Evolutionary conservation across 2,329 filamentous ascomycete species (phyloP).

Genomic region (Ophiocordyceps robertsii): DNA sequence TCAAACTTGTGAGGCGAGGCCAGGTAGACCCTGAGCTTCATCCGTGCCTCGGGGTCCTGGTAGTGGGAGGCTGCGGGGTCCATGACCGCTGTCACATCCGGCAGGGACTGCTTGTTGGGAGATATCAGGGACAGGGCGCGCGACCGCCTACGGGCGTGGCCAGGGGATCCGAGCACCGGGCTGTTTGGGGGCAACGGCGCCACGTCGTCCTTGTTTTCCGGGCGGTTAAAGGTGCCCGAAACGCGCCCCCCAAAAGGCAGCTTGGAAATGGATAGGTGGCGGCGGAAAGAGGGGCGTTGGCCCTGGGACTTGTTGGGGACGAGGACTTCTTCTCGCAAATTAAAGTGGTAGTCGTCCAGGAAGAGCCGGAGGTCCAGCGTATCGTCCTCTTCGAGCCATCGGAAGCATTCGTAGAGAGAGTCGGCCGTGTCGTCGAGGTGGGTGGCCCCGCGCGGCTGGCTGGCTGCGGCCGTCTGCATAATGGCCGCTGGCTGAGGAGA

Average conservation of each 20-base stretch:
- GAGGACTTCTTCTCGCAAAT: constrained; percentile 38
- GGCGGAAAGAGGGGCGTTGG: constrained; percentile 49
- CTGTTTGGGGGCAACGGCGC: constrained; percentile 12
- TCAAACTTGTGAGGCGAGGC: constrained; percentile 91
- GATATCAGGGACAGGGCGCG: constrained; percentile 40
- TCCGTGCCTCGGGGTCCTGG: constrained; percentile 75
- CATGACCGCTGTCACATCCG: constrained; percentile 23
- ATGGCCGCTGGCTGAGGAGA: constrained; percentile 3
- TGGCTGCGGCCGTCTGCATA: constrained; percentile 11
- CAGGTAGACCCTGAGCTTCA: constrained; percentile 75
- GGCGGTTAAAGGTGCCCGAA: constrained; percentile 35
- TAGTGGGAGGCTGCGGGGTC: constrained; percentile 72
- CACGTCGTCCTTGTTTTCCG: constrained; percentile 26
- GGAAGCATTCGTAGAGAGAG: constrained; percentile 52
- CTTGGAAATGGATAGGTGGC: constrained; percentile 59
- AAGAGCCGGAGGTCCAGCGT: constrained; percentile 54
- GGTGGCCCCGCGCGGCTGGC: constrained; percentile 6
- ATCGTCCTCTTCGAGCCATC: constrained; percentile 62
- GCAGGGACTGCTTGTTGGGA: constrained; percentile 24
- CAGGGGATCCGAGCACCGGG: constrained; percentile 9
- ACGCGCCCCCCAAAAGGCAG: constrained; percentile 42
- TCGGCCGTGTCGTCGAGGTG: constrained; percentile 24
- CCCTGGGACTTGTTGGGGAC: constrained; percentile 22
- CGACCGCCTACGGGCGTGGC: constrained; percentile 36
- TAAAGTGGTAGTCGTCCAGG: constrained; percentile 58